A percentile compares a stretch with the other conserved stretches of the same genome.
Evolutionary conservation across 805 yeast genomes (phyloP).

Genomic region (Pichia kluyveri): DNA sequence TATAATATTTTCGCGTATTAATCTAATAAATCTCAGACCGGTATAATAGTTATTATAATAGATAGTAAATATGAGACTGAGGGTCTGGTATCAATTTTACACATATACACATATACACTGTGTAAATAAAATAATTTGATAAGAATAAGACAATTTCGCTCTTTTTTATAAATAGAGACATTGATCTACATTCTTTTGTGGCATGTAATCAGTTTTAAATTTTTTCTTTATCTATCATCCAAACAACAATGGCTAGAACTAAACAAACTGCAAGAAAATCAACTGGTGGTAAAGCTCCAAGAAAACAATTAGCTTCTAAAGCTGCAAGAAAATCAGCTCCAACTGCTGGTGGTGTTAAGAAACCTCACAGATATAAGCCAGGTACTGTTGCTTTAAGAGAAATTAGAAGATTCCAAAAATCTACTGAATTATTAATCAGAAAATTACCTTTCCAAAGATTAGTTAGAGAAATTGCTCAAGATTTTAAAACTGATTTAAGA

Average conservation of each 20-base stretch:
- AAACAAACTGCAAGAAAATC: constrained; percentile 93
- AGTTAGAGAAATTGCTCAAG: constrained; percentile 93
- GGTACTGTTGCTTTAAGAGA: constrained; percentile 96
- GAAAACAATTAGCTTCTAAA: constrained; percentile 86
- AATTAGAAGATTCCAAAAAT: constrained; percentile 94
- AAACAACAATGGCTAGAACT: constrained; percentile 70
- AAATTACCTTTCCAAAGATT: constrained; percentile 96
- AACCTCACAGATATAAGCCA: constrained; percentile 95
- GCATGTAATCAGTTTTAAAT: too few relatives aligned
- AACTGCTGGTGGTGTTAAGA: constrained; percentile 87
- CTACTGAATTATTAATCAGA: constrained; percentile 90
- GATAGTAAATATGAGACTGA: too few relatives aligned
- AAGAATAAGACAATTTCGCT: too few relatives aligned
- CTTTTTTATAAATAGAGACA: too few relatives aligned
- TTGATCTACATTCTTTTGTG: too few relatives aligned
- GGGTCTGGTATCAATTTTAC: too few relatives aligned
- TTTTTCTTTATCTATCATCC: neutral
- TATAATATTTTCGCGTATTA: too few relatives aligned
- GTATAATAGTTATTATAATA: too few relatives aligned
- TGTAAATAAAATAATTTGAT: too few relatives aligned
- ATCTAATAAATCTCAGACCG: too few relatives aligned
- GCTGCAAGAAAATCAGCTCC: constrained; percentile 93
- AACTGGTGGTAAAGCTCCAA: constrained; percentile 94
- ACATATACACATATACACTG: too few relatives aligned
- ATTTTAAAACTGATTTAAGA: constrained; percentile 86